Conservation (phyloP, 2,329 filamentous ascomycete genomes). For the Talaromyces sp. region DNA sequence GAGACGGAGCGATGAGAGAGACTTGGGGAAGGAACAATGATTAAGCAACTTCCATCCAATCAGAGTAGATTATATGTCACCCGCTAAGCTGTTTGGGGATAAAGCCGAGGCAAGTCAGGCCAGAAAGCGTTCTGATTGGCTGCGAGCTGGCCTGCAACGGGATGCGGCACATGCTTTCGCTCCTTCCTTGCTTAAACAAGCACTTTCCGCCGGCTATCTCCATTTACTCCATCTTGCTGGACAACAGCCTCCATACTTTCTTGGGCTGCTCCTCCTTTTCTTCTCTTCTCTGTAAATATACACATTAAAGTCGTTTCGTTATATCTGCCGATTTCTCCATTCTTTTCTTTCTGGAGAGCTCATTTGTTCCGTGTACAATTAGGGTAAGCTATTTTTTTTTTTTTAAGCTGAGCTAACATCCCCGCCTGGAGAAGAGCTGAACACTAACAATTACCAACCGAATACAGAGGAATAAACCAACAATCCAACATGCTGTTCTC, state of each 20-base stretch:
- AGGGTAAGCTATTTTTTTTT: neutral
- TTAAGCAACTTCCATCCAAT: neutral
- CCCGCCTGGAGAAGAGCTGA: neutral
- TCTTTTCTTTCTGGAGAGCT: neutral
- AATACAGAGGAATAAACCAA: neutral
- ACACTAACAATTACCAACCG: neutral
- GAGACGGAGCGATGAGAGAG: neutral
- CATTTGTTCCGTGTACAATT: neutral
- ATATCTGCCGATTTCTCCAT: neutral
- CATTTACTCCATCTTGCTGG: neutral
- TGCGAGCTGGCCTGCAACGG: neutral
- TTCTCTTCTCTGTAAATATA: neutral
- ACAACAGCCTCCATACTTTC: neutral
- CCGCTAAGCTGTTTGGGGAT: neutral
- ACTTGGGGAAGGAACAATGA: neutral
- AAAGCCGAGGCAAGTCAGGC: conserved; percentile 9
- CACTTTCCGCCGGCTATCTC: neutral
- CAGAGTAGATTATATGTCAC: neutral
- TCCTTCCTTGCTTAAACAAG: neutral
- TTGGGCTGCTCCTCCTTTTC: neutral
- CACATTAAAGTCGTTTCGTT: neutral
- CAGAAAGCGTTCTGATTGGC: neutral
- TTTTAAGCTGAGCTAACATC: neutral
- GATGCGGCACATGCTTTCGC: conserved; percentile 1
- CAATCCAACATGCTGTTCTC: conserved; percentile 39